Base-by-base conservation (phyloP, 2,329 filamentous ascomycete genomes). In the Ascochyta koolunga region DNA sequence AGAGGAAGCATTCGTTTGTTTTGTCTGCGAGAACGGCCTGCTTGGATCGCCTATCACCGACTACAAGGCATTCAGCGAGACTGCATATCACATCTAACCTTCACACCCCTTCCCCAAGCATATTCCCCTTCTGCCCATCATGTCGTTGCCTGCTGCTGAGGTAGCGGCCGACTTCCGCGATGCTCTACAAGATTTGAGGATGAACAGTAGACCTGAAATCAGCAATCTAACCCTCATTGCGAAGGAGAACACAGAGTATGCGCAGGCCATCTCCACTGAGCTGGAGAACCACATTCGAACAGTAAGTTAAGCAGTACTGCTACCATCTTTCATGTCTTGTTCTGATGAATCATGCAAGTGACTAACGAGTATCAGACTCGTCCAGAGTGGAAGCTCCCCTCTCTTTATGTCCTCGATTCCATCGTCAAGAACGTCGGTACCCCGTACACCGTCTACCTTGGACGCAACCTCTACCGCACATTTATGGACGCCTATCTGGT, bases 391-490 rank as follows among this genome's bases (percentile, higher is more conserved):
- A 99, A 98, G 72, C 81, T 99, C 2, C 93, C 95, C 16, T 91
- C 95, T n/a, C 83, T 99, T 24, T 99, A 98, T 77, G 91, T 99
- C 62, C 88, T 99, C 70, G 95, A 99, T 78, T 98, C 93, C 15
- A 93, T 99, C 58, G 93, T 96, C 72, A 99, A 99, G 78, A 98
- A 99, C 80, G 92, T 99, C 58, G 95, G 95, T 57, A 97, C 93
- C 0, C 95, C 95, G 7, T 99, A 99, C 76, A 98, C 93, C 0
- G 83, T 98, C 11, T 98, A 96, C 75, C 89, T 99, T 61, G 91
- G 93, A 46, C 88, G 91, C 35, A 93, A 93, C 69, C 85, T 99
- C 33, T 98, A 93, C 77, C 86, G 88, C 65, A 98, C 91, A 4
- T 99, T 96, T 72, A 97, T 98, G 92, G 91, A 96, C 68, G 90